phyloP scores from a whole-genome alignment of 192 early-diverging fungal species.

The Endogone sp. region DNA sequence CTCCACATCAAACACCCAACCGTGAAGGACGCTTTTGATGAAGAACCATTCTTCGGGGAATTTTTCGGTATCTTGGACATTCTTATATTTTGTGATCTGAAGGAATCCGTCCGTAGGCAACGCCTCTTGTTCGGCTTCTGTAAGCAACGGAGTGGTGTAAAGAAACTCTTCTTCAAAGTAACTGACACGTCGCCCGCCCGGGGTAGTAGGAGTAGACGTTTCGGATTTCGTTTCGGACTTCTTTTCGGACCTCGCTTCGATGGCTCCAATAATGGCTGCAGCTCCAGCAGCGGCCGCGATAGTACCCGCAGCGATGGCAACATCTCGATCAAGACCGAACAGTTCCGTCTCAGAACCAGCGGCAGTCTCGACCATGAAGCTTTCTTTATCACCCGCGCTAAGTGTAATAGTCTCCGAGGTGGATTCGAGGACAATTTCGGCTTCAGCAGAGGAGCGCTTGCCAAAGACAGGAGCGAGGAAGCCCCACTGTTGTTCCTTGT shows the following conservation, averaged over 20 bases:
- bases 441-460: background rate
- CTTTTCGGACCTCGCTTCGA: background rate
- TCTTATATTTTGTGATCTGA: slow-evolving; percentile 19
- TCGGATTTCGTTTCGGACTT: background rate
- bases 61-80: background rate
- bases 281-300: background rate
- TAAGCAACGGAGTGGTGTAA: slow-evolving; percentile 15
- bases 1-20: slow-evolving; percentile 21
- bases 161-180: slow-evolving; percentile 7
- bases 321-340: background rate
- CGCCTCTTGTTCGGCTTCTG: background rate
- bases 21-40: slow-evolving; percentile 21
- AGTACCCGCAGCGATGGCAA: background rate
- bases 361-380: background rate
- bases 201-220: background rate
- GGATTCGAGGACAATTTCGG: background rate
- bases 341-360: background rate
- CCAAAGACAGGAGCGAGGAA: slow-evolving; percentile 12
- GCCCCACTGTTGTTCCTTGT: slow-evolving; percentile 32
- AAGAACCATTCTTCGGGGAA: slow-evolving; percentile 26
- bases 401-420: background rate
- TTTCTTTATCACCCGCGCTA: background rate
- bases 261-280: background rate
- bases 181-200: background rate
- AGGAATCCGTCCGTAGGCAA: slow-evolving; percentile 21